phyloP scores from a whole-genome alignment of 2,329 filamentous ascomycete species.

The Pyricularia grisea region DNA sequence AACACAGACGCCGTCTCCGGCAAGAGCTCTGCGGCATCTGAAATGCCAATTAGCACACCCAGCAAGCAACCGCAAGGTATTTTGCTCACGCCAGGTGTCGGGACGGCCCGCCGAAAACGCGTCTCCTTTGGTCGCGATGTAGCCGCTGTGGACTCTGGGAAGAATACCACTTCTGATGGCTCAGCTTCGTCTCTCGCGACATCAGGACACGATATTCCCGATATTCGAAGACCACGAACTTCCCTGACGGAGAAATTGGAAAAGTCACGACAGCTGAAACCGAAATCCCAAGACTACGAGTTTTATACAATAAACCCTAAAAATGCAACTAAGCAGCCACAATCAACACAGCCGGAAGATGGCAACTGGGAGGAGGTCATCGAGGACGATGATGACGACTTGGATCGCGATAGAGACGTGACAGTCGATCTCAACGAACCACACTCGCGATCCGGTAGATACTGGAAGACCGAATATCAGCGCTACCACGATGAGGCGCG shows the following conservation, averaged over 20 bases:
- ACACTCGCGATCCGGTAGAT: slow-evolving; percentile 64
- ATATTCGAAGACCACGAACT: slow-evolving; percentile 23
- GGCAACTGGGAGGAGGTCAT: slow-evolving; percentile 46
- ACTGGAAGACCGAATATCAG: slow-evolving; percentile 73
- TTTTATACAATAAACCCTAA: neutral
- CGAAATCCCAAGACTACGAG: neutral
- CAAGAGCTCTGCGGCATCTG: neutral
- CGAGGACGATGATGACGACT: slow-evolving; percentile 22
- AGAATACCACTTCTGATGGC: slow-evolving; percentile 13
- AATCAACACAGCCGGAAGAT: slow-evolving; percentile 20
- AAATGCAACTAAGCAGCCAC: slow-evolving; percentile 7
- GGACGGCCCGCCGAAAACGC: slow-evolving; percentile 49
- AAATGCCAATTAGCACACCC: slow-evolving; percentile 17
- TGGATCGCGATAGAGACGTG: slow-evolving; percentile 37
- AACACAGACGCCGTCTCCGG: neutral
- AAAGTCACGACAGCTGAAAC: slow-evolving; percentile 24
- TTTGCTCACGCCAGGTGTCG: slow-evolving; percentile 54
- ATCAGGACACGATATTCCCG: neutral
- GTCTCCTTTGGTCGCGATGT: slow-evolving; percentile 56
- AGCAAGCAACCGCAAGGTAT: slow-evolving; percentile 47
- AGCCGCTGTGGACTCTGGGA: slow-evolving; percentile 27
- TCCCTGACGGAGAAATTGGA: slow-evolving; percentile 36
- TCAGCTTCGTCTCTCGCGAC: slow-evolving; percentile 5
- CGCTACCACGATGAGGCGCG: slow-evolving; percentile 64
- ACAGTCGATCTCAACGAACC: slow-evolving; percentile 66